Base-by-base conservation (phyloP, 805 yeast genomes). In the Metschnikowia colocasiae region DNA sequence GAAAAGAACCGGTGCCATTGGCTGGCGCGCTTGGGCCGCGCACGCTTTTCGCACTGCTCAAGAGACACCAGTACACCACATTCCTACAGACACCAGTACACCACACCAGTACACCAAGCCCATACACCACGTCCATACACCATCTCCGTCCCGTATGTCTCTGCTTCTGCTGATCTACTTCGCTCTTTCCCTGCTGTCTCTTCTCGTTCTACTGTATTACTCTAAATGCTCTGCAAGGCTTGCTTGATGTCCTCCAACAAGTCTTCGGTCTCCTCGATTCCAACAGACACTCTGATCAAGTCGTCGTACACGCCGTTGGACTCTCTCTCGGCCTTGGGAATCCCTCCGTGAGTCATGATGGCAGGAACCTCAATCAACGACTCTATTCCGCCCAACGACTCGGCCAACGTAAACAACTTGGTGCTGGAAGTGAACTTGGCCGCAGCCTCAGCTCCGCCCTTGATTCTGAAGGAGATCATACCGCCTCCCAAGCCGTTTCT, bases 301-400 rank as follows among this genome's bases (percentile, higher is more conserved):
- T 87, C 89, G 60, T 87, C 95, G 58, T 62, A 85, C 40, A 87
- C 94, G 54, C 95, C 95, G 50, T 81, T 77, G 44, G 81, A 78
- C 69, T 85, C 92, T 70, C 95, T 81, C 59, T 80, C 83, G 45
- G 74, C 87, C 64, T 75, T 74, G 61, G 94, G 89, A 65, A 87
- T 87, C 63, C 95, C 95, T 47, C 92, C 94, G 60, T 87, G 96
- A 59, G 96, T 87, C 96, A 87, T 87, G 48, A 82, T 80, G 40
- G 95, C 94, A 35, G 96, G 96, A 41, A 88, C 91, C 69, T 88
- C 95, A 55, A 86, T 71, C 60, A 87, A 74, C 7, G 91, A 83
- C 73, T 88, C 96, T 53, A 88, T 83, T 57, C 96, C 96, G 56
- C 96, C 96, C 52, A 88, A 78, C 18, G 95, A 87, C 72, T 89